phyloP scores from a whole-genome alignment of 495 filamentous ascomycete genomes.

The Aspergillus sparsus region DNA sequence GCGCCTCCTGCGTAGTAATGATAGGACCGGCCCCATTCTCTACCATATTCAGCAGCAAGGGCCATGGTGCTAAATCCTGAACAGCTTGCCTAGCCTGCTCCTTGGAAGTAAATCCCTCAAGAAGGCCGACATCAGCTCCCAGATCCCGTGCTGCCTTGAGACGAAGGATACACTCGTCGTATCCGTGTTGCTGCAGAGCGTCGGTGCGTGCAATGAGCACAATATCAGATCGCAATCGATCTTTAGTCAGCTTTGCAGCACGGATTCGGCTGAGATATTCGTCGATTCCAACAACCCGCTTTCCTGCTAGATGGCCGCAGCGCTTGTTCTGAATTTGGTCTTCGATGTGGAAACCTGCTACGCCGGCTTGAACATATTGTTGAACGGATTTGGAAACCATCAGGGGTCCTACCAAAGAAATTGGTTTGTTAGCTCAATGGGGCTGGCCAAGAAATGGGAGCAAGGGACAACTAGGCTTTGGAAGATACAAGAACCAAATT shows the following conservation, averaged over 20 bases:
- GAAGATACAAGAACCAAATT: background rate
- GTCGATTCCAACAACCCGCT: conserved; percentile 56
- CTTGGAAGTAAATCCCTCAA: conserved; percentile 62
- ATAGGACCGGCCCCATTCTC: conserved; percentile 60
- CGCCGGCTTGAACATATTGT: conserved; percentile 65
- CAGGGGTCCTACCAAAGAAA: conserved; percentile 47
- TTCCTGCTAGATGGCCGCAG: conserved; percentile 62
- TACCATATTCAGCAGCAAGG: conserved; percentile 65
- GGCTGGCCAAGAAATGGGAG: no score
- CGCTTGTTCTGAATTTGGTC: conserved; percentile 69
- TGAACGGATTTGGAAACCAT: conserved; percentile 65
- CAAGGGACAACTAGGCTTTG: no score
- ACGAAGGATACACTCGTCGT: conserved; percentile 59
- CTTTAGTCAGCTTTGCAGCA: conserved; percentile 51
- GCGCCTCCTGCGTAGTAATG: conserved; percentile 57
- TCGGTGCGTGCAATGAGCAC: conserved; percentile 72
- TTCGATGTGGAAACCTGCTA: conserved; percentile 71
- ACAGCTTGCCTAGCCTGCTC: conserved; percentile 55
- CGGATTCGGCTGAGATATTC: conserved; percentile 59
- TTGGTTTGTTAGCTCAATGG: background rate
- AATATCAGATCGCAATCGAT: conserved; percentile 55
- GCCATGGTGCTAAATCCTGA: conserved; percentile 57
- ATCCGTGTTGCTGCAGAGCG: conserved; percentile 62
- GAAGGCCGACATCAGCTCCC: conserved; percentile 64
- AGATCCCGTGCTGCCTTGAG: conserved; percentile 56